Evolutionary conservation across 495 filamentous ascomycete genomes (phyloP).

Genomic region (Staphylotrichum tortipilum): DNA sequence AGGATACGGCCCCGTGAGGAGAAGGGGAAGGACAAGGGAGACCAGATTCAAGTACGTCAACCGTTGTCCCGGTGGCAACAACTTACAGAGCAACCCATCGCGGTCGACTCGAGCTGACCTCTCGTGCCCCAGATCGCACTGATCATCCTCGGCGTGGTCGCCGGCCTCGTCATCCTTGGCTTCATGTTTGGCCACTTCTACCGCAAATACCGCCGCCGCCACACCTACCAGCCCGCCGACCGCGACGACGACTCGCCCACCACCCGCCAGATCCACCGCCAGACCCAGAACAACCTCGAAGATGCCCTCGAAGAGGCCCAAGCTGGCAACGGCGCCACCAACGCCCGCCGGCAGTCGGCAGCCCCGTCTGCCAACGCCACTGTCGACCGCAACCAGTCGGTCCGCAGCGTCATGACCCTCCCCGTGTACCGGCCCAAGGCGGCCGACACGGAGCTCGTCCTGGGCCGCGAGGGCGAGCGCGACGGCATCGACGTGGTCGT

Average conservation of each 20-base stretch:
- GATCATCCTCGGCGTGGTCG: slow-evolving; percentile 14
- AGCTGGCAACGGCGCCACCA: neutral
- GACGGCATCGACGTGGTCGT: slow-evolving; percentile 87
- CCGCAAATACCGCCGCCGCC: slow-evolving; percentile 41
- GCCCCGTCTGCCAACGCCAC: slow-evolving; percentile 21
- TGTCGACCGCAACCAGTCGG: slow-evolving; percentile 74
- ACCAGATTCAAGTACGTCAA: slow-evolving; percentile 5
- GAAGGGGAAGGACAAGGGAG: neutral
- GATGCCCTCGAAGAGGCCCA: slow-evolving; percentile 10
- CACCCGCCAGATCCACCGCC: slow-evolving; percentile 19
- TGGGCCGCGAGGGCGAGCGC: slow-evolving; percentile 85
- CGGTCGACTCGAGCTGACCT: too few relatives aligned
- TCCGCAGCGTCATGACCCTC: slow-evolving; percentile 87
- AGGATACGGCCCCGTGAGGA: slow-evolving; percentile 3
- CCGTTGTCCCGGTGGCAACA: neutral
- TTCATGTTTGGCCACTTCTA: slow-evolving; percentile 28
- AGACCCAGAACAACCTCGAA: slow-evolving; percentile 14
- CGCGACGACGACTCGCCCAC: slow-evolving; percentile 15
- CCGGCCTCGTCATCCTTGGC: slow-evolving; percentile 8
- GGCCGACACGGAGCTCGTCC: slow-evolving; percentile 68
- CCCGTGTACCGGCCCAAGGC: slow-evolving; percentile 66
- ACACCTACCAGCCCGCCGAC: slow-evolving; percentile 17
- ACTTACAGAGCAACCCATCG: neutral
- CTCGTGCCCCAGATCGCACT: slow-evolving; percentile 23
- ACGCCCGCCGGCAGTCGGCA: neutral